These are phyloP conservation scores for Lumnitzera littorea DNA, from an alignment of 345 rosid species.

Conservation along the genomic window DNA sequence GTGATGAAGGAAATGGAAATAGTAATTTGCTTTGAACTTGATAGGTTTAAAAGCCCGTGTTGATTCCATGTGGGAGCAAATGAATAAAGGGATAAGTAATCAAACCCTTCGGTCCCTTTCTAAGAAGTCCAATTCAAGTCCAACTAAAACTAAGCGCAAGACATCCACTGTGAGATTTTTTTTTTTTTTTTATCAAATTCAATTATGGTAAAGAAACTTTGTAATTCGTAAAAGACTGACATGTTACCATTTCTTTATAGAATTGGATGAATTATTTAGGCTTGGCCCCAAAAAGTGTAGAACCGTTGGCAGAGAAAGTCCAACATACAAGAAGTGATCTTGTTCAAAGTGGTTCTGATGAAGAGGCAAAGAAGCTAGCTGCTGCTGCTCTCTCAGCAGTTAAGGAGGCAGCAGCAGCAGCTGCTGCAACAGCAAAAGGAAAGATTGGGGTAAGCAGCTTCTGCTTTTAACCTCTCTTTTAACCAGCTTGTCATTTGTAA, in stretches of 20 bases:
- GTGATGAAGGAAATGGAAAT: neutral
- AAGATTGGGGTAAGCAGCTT: constrained; percentile 59
- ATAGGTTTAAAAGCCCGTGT: constrained; percentile 34
- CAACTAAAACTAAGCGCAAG: constrained; percentile 21
- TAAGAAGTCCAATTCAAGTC: constrained; percentile 20
- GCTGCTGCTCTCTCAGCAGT: constrained; percentile 92
- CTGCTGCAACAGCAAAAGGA: constrained; percentile 48
- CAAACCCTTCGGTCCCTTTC: constrained; percentile 20
- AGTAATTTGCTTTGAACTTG: neutral
- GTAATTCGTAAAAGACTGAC: neutral
- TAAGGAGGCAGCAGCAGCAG: constrained; percentile 50
- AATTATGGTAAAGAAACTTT: neutral
- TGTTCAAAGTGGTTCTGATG: constrained; percentile 27
- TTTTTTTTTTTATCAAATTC: neutral
- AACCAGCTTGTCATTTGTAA: too few species aligned
- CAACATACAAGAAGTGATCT: constrained; percentile 9
- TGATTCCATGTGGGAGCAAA: constrained; percentile 57
- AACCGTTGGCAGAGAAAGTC: constrained; percentile 7
- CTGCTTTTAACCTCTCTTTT: neutral
- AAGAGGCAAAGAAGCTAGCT: constrained; percentile 63
- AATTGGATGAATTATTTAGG: constrained; percentile 48
- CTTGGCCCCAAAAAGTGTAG: constrained; percentile 23
- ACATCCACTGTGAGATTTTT: constrained; percentile 30
- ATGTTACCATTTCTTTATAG: constrained; percentile 13
- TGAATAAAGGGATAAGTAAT: constrained; percentile 45